phyloP scores from a whole-genome alignment of 169 alveolate genomes.

The Hammondia hammondi region DNA sequence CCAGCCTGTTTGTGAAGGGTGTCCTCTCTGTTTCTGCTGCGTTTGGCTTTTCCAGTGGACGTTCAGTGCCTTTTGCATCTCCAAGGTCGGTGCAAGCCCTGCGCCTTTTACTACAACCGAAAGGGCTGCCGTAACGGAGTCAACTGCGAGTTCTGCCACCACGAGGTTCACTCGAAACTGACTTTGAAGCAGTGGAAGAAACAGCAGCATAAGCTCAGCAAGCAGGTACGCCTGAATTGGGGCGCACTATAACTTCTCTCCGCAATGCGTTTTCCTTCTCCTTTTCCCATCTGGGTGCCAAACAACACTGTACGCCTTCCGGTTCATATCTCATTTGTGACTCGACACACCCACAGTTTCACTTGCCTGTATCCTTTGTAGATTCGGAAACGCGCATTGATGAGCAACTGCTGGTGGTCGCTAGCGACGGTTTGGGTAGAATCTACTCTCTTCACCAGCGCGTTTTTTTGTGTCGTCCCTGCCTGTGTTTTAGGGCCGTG shows the following conservation, averaged over 20 bases:
- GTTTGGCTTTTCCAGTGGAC: conserved; percentile 27
- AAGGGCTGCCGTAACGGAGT: conserved; percentile 85
- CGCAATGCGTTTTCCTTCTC: neutral
- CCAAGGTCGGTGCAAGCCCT: conserved; percentile 83
- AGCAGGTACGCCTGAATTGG: neutral
- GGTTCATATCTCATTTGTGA: neutral
- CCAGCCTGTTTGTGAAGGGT: no score
- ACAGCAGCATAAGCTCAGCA: conserved; percentile 75
- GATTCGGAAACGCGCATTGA: no score
- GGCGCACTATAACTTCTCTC: neutral
- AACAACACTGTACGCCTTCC: neutral
- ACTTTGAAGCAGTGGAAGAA: conserved; percentile 84
- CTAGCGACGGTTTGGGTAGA: no score
- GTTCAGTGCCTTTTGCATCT: conserved; percentile 67
- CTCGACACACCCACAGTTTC: neutral
- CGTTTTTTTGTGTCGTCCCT: neutral
- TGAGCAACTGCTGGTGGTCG: neutral
- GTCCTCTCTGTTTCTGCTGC: no score
- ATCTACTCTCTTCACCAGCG: neutral
- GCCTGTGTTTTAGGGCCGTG: neutral
- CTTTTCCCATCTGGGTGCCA: neutral
- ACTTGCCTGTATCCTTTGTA: no score
- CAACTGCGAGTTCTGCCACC: conserved; percentile 83
- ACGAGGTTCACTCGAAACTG: conserved; percentile 80
- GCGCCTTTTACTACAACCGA: conserved; percentile 84